These are phyloP conservation scores for Hypoxylon crocopeplum DNA, from an alignment of 495 filamentous ascomycete species.

Conservation along the genomic window DNA sequence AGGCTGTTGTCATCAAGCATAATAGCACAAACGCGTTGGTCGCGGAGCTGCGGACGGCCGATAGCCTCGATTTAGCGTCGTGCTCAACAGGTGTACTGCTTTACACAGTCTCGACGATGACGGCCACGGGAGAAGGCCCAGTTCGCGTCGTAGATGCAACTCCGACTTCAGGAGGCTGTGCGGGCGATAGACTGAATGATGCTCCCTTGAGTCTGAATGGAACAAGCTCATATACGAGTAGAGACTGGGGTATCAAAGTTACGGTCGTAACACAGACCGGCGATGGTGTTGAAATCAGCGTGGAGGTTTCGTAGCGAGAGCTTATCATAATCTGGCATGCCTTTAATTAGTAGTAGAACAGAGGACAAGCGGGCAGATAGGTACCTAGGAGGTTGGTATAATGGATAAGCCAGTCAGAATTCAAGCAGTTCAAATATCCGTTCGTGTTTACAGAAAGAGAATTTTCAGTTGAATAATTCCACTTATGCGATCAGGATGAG, in stretches of 20 bases:
- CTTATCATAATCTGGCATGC: too few relatives aligned
- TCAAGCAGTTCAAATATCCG: too few relatives aligned
- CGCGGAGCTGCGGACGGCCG: constrained; percentile 32
- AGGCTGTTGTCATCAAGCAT: constrained; percentile 39
- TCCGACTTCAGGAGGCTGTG: constrained; percentile 27
- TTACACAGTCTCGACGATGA: constrained; percentile 36
- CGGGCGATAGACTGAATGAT: constrained; percentile 36
- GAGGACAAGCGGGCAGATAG: not conserved
- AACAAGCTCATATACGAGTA: constrained; percentile 19
- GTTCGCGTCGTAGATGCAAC: constrained; percentile 36
- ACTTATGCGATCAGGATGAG: too few relatives aligned
- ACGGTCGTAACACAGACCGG: constrained; percentile 17
- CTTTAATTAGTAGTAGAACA: not conserved
- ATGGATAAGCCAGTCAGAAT: too few relatives aligned
- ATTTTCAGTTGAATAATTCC: too few relatives aligned
- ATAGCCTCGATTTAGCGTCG: constrained; percentile 23
- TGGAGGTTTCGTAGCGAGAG: constrained; percentile 22
- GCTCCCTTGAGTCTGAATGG: constrained; percentile 29
- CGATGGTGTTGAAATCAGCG: constrained; percentile 21
- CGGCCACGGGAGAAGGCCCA: constrained; percentile 31
- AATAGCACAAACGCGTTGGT: constrained; percentile 29
- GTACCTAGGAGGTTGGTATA: too few relatives aligned
- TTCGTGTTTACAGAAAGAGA: too few relatives aligned
- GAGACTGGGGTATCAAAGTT: constrained; percentile 31
- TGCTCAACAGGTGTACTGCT: constrained; percentile 39